These are phyloP conservation scores for Fusarium algeriense DNA, from an alignment of 2,329 filamentous ascomycete genomes.

Conservation along the genomic window DNA sequence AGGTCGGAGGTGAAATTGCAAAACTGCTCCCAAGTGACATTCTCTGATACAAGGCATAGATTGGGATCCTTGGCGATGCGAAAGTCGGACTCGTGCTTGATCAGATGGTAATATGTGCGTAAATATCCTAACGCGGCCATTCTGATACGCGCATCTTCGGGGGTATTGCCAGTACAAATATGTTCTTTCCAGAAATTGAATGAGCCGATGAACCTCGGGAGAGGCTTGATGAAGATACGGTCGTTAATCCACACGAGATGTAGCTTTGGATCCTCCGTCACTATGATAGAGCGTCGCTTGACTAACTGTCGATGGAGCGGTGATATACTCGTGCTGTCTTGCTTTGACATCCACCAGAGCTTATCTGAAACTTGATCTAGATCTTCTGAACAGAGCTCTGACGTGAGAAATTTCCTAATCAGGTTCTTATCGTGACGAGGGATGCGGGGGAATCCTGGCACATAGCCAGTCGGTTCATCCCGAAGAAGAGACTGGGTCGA, in stretches of 20 bases:
- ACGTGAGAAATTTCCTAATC: not conserved
- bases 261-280: constrained; percentile 8
- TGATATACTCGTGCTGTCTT: constrained; percentile 6
- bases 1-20: not conserved
- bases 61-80: constrained; percentile 1
- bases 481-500: not conserved
- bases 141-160: not conserved
- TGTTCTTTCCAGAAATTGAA: not conserved
- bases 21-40: not conserved
- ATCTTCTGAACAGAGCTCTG: constrained; percentile 1
- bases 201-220: not conserved
- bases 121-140: not conserved
- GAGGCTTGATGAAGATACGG: constrained; percentile 2
- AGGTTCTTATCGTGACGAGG: not conserved
- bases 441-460: not conserved
- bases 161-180: not conserved
- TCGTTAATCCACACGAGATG: constrained; percentile 8
- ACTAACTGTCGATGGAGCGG: not conserved
- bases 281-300: not conserved
- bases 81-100: constrained; percentile 6
- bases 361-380: not conserved
- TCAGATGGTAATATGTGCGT: not conserved
- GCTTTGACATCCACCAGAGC: constrained; percentile 16
- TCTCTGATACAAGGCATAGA: not conserved
- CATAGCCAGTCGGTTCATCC: not conserved